phyloP scores from a whole-genome alignment of 129 eudicot species.

The Centella asiatica region DNA sequence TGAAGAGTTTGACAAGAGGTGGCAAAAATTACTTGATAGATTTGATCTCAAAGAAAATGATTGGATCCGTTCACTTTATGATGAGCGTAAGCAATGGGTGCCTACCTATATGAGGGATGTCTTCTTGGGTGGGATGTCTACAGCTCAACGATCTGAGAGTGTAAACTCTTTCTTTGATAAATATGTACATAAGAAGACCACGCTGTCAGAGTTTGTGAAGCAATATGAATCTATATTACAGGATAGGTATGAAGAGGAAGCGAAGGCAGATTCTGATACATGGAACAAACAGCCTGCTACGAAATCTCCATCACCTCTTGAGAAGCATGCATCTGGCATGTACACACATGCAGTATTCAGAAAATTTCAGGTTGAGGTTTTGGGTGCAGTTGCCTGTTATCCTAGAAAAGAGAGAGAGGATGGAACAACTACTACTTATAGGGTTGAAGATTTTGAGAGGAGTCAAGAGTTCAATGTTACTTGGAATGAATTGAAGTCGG shows the following conservation, averaged over 20 bases:
- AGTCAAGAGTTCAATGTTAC: constrained; percentile 53
- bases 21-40: constrained; percentile 52
- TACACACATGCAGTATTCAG: constrained; percentile 71
- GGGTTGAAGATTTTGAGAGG: constrained; percentile 62
- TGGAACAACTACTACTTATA: constrained; percentile 33
- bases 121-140: constrained; percentile 80
- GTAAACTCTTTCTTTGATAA: constrained; percentile 87
- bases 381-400: constrained; percentile 83
- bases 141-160: constrained; percentile 72
- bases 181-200: constrained; percentile 77
- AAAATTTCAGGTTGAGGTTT: constrained; percentile 75
- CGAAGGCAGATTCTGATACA: constrained; percentile 75
- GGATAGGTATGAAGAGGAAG: constrained; percentile 94
- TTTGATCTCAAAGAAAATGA: constrained; percentile 71
- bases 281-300: constrained; percentile 68
- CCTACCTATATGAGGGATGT: constrained; percentile 59
- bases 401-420: constrained; percentile 56
- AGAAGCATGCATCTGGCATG: constrained; percentile 58
- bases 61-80: constrained; percentile 56
- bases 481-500: constrained; percentile 54
- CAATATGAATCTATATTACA: constrained; percentile 67
- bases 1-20: constrained; percentile 80
- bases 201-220: constrained; percentile 56
- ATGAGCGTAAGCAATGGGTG: constrained; percentile 66
- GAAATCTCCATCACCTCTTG: constrained; percentile 92